Percentiles rank a stretch among this genome's conserved stretches.
These are phyloP conservation scores for Arthromyces matolae DNA, from an alignment of 768 basidiomycete genomes.

Conservation along the genomic window DNA sequence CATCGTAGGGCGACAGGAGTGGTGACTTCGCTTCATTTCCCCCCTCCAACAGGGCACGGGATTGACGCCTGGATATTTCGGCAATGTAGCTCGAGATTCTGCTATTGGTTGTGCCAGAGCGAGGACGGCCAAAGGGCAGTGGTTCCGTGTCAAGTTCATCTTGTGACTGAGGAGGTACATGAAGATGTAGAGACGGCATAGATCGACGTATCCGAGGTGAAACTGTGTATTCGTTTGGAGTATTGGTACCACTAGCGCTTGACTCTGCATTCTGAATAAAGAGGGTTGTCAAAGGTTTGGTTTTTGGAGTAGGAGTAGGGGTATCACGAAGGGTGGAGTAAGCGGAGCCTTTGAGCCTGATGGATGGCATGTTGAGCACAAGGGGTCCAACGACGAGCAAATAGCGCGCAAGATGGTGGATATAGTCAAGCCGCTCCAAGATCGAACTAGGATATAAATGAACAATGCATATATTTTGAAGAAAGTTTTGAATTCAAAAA, in stretches of 20 bases:
- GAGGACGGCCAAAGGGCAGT: constrained; percentile 21
- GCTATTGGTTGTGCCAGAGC: constrained; percentile 30
- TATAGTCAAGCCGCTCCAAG: neutral
- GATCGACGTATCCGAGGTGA: constrained; percentile 17
- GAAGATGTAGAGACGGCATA: constrained; percentile 16
- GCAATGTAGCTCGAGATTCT: constrained; percentile 33
- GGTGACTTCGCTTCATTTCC: constrained; percentile 13
- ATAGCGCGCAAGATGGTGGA: neutral
- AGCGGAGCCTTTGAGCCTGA: constrained; percentile 38
- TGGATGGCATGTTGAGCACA: constrained; percentile 42
- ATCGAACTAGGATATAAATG: no score
- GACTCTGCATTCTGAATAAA: constrained; percentile 15
- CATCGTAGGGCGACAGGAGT: constrained; percentile 18
- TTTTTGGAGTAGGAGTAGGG: constrained; percentile 1
- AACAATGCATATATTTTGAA: neutral
- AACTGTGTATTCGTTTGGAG: neutral
- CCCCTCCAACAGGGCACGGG: constrained; percentile 2
- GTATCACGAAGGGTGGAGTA: constrained; percentile 26
- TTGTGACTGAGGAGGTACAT: constrained; percentile 3
- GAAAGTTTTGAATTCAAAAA: no score
- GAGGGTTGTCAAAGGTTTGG: constrained; percentile 10
- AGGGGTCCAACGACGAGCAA: neutral
- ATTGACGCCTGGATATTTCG: constrained; percentile 13
- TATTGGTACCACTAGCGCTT: neutral
- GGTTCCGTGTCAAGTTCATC: neutral